phyloP scores from a whole-genome alignment of 1,284 basidiomycete genomes.

The Sparassis latifolia region DNA sequence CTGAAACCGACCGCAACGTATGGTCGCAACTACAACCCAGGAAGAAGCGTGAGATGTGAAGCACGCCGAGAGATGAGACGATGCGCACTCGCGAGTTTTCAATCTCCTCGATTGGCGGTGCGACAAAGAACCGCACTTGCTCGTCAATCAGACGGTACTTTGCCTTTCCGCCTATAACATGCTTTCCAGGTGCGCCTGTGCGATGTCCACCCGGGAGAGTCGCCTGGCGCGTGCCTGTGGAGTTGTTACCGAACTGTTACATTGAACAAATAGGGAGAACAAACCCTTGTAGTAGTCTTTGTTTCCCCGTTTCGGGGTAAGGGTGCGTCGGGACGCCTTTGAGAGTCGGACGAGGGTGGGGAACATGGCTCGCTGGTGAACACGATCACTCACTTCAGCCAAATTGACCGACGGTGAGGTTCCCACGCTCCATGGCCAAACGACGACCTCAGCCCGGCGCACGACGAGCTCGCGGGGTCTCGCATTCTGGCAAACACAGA shows the following conservation, averaged over 20 bases:
- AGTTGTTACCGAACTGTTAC: neutral
- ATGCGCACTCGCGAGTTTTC: constrained; percentile 52
- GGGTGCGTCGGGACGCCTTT: constrained; percentile 74
- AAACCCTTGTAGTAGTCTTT: constrained; percentile 92
- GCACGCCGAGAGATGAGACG: neutral
- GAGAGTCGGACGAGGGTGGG: constrained; percentile 60
- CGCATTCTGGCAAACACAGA: neutral
- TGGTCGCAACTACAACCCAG: constrained; percentile 24
- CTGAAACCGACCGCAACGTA: constrained; percentile 26
- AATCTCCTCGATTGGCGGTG: constrained; percentile 67
- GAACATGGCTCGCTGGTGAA: constrained; percentile 40
- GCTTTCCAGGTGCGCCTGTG: constrained; percentile 82
- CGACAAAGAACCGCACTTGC: constrained; percentile 79
- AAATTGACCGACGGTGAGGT: neutral
- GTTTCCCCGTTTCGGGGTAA: constrained; percentile 82
- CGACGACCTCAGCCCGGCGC: neutral
- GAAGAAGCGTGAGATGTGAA: neutral
- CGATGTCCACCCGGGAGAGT: constrained; percentile 77
- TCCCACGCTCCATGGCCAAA: constrained; percentile 6
- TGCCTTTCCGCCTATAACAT: constrained; percentile 67
- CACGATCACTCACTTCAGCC: neutral
- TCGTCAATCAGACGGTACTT: constrained; percentile 79
- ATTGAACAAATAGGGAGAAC: constrained; percentile 9
- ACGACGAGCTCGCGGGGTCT: neutral
- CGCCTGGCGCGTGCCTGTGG: constrained; percentile 73